Evolutionary conservation across 768 basidiomycete species (phyloP), one percentile per base, ranked within the genome.

Genomic region (Daedaleopsis nitida): DNA sequence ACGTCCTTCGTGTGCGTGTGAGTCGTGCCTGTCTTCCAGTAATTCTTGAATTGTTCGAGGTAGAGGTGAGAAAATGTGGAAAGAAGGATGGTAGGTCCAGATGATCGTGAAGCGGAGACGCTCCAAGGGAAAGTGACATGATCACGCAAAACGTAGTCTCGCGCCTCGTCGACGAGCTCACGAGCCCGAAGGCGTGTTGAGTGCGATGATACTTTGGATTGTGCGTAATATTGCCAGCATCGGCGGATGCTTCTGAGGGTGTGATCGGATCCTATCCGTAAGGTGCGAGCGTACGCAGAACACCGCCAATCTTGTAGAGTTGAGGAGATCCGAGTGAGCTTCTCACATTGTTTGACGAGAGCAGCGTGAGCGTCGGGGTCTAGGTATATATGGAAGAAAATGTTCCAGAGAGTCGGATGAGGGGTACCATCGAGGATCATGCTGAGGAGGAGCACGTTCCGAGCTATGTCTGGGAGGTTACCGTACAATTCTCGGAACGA

Each of bases 11-110:
- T 35, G 19, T 65, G 59, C 17, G 64, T 50, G n/a, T 71, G 69
- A 0, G 78, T 79, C 1, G 77, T 72, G 1, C 82, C 83, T 0
- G 76, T 75, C 44, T 71, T 69, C 80, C 81, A 82, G 65, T 73
- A 81, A 13, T 69, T 66, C 14, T 59, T 52, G 62, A 71, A 75
- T 4, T 56, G 38, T 2, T 64, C 27, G 14, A 54, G 21, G 12
- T 21, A 32, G 12, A 34, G 11, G 6, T 6, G 1, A 9, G 59
- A 34, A 17, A 67, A 68, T 1, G 72, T 62, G 12, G 44, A 34
- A 12, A 79, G 63, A 3, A 79, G 78, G 9, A 80, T 80, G 5
- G 77, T 73, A 12, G 81, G 75, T 14, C 75, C 68, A 9, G 65
- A 57, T 4, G 63, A 58, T 32, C 6, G 69, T 60, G 4, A 13